These are phyloP conservation scores for Solidago caesia DNA, from an alignment of 129 eudicot species.

Conservation along the genomic window DNA sequence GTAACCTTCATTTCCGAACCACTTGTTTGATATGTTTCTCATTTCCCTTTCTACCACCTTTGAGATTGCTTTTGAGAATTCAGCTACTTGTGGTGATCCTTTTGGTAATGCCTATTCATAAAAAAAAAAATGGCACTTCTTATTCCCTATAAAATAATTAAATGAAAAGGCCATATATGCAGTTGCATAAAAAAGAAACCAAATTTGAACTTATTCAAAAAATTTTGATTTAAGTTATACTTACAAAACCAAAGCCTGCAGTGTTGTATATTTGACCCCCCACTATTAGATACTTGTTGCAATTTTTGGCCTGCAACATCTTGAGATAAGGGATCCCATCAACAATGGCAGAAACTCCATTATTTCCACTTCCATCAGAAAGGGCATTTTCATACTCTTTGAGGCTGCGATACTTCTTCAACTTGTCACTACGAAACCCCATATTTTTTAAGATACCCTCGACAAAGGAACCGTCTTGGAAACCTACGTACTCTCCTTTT, in stretches of 20 bases:
- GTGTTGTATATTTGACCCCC: slow-evolving; percentile 35
- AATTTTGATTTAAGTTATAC: background rate
- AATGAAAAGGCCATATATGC: no score
- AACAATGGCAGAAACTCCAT: slow-evolving; percentile 51
- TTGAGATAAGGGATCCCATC: slow-evolving; percentile 58
- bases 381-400: slow-evolving; percentile 37
- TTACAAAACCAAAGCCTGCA: slow-evolving; percentile 64
- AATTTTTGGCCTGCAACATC: slow-evolving; percentile 39
- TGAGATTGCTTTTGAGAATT: slow-evolving; percentile 52
- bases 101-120: slow-evolving; percentile 49
- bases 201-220: no score
- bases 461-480: slow-evolving; percentile 48
- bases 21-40: slow-evolving; percentile 39
- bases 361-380: slow-evolving; percentile 36
- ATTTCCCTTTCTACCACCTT: slow-evolving; percentile 47
- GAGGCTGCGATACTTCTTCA: slow-evolving; percentile 31
- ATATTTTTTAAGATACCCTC: slow-evolving; percentile 24
- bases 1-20: slow-evolving; percentile 29
- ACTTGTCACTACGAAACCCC: slow-evolving; percentile 21
- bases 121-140: no score
- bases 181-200: no score
- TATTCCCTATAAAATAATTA: no score
- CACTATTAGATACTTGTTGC: slow-evolving; percentile 44
- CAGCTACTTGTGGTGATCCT: slow-evolving; percentile 53
- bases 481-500: slow-evolving; percentile 40